Evolutionary conservation across 2,329 filamentous ascomycete species (phyloP).

Genomic region (Acephala macrosclerotiorum): DNA sequence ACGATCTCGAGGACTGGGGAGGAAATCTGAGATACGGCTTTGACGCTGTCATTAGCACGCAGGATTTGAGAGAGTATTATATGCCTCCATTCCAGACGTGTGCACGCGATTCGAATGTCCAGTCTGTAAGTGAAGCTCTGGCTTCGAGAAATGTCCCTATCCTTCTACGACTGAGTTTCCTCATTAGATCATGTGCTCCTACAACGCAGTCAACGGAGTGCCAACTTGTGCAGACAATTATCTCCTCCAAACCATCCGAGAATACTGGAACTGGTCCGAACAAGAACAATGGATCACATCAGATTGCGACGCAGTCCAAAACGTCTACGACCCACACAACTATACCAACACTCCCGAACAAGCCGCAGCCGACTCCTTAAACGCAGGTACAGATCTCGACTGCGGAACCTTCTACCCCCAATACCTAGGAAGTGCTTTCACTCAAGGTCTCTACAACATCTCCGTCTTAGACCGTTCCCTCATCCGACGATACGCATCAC

Average conservation of each 20-base stretch:
- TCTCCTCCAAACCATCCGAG: slow-evolving; percentile 66
- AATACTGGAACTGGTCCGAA: slow-evolving; percentile 69
- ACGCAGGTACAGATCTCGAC: slow-evolving; percentile 33
- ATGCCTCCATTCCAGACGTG: slow-evolving; percentile 70
- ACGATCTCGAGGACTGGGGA: slow-evolving; percentile 58
- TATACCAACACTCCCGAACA: slow-evolving; percentile 39
- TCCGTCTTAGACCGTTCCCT: slow-evolving; percentile 57
- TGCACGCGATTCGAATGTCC: slow-evolving; percentile 60
- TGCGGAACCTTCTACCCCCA: slow-evolving; percentile 33
- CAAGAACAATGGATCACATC: slow-evolving; percentile 68
- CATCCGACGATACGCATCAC: slow-evolving; percentile 58
- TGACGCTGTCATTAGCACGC: slow-evolving; percentile 61
- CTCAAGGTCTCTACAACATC: slow-evolving; percentile 51
- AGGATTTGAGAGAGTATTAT: slow-evolving; percentile 74
- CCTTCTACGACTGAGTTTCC: no score
- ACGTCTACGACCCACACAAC: slow-evolving; percentile 53
- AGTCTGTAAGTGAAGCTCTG: slow-evolving; percentile 46
- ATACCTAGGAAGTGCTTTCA: slow-evolving; percentile 29
- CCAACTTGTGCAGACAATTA: slow-evolving; percentile 69
- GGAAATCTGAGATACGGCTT: slow-evolving; percentile 57
- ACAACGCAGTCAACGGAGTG: slow-evolving; percentile 70
- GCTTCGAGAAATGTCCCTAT: background rate
- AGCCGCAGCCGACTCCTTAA: slow-evolving; percentile 3
- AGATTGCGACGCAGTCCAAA: slow-evolving; percentile 69
- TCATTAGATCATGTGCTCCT: slow-evolving; percentile 61